Base-by-base conservation (phyloP, 768 basidiomycete species). In the Dioszegia aurantiaca region DNA sequence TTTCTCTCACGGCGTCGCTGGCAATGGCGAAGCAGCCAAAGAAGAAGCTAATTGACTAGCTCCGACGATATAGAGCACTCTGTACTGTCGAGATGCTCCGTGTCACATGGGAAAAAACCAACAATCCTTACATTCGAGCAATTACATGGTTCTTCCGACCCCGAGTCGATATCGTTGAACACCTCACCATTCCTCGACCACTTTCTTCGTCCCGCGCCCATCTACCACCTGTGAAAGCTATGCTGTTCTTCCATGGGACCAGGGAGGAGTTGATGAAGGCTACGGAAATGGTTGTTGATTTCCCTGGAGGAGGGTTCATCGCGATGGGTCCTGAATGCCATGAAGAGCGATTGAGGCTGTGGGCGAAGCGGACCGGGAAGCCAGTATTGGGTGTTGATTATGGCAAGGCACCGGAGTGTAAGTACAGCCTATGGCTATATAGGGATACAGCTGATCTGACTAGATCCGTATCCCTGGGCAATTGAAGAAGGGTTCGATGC, bases 1-100 rank as follows among this genome's bases (percentile, higher is more conserved):
- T 28, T 17, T 28, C 24, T 28, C 24, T 43, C 27, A n/a, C n/a
- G n/a, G n/a, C n/a, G n/a, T n/a, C n/a, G n/a, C n/a, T n/a, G n/a
- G n/a, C n/a, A n/a, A n/a, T n/a, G n/a, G n/a, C n/a, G n/a, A n/a
- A n/a, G n/a, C n/a, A n/a, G n/a, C n/a, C 6, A 5, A 45, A 37
- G 19, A 24, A 21, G 10, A 21, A 17, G 37, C 44, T 47, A 33
- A 33, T 33, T 14, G 21, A 49, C 28, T 27, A 97, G 92, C 83
- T 99, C 52, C 87, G 93, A 58, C 84, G 86, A 58, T 97, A 89
- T 73, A 82, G 95, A 68, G 91, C 94, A 23, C 84, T 93, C 0
- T 92, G 91, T 46, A 95, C 94, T 0, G 86, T 97, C 23, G 94
- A 99, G 78, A 91, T 97, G 88, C 82, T 99, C 23, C 85, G 95